Evolutionary conservation across 2,329 filamentous ascomycete species (phyloP).

Genomic region (Lachnellula arida): DNA sequence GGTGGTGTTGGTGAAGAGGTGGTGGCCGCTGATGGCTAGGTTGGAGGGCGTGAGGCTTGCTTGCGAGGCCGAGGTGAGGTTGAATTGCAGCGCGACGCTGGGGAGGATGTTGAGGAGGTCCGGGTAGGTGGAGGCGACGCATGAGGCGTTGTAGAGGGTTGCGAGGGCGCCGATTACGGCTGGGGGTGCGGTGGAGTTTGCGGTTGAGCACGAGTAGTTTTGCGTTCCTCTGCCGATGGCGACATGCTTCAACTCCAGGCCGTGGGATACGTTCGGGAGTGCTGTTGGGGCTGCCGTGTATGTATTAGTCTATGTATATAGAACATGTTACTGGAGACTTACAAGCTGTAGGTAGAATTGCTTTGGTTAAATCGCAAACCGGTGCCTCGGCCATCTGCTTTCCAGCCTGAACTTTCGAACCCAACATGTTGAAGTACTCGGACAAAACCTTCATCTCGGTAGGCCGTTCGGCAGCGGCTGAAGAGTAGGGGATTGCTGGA

Average conservation of each 20-base stretch:
- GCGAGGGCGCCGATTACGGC: constrained; percentile 69
- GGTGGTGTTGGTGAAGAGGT: constrained; percentile 70
- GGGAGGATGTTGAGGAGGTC: constrained; percentile 62
- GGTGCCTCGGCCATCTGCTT: constrained; percentile 40
- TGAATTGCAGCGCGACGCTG: constrained; percentile 62
- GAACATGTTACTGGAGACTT: constrained; percentile 31
- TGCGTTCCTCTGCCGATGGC: constrained; percentile 84
- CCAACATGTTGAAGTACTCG: constrained; percentile 57
- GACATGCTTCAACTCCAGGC: constrained; percentile 67
- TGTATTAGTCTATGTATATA: constrained; percentile 5
- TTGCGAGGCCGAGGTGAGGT: constrained; percentile 40
- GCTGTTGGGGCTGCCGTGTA: constrained; percentile 45
- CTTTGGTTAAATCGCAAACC: constrained; percentile 50
- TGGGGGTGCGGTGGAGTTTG: constrained; percentile 57
- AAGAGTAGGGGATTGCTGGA: constrained; percentile 23
- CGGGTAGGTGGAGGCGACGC: constrained; percentile 66
- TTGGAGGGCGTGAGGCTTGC: constrained; percentile 50
- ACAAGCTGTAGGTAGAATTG: constrained; percentile 45
- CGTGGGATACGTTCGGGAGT: constrained; percentile 56
- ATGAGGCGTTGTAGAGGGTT: constrained; percentile 82
- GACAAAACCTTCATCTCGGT: constrained; percentile 41
- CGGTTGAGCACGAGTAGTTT: constrained; percentile 81
- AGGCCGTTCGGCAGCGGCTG: constrained; percentile 17
- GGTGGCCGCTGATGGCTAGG: constrained; percentile 65
- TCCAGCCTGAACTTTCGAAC: constrained; percentile 47